A percentile compares a stretch with the other conserved stretches of the same genome.
phyloP scores from a whole-genome alignment of 2,329 filamentous ascomycete species.

The Fonsecaea erecta region DNA sequence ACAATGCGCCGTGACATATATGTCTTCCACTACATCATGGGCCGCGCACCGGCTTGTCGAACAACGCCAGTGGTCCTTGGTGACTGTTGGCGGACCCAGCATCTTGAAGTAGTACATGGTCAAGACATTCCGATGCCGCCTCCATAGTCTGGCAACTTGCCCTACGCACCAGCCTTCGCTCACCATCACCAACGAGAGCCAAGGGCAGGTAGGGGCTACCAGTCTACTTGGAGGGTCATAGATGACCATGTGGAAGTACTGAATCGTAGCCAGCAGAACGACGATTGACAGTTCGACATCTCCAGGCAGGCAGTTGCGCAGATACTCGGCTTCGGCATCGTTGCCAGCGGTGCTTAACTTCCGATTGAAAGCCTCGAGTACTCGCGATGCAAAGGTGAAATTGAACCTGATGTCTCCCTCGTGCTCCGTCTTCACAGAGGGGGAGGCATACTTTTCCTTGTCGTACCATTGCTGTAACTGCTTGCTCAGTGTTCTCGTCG shows the following conservation, averaged over 20 bases:
- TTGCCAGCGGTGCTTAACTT: not conserved
- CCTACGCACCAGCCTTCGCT: not conserved
- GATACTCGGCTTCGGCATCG: not conserved
- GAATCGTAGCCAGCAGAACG: not conserved
- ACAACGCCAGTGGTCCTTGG: not conserved
- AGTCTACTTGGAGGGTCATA: conserved; percentile 2
- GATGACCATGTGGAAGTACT: conserved; percentile 3
- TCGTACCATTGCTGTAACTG: not conserved
- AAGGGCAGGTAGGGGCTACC: not conserved
- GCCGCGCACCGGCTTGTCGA: not conserved
- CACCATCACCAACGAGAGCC: not conserved
- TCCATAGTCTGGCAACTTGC: not conserved
- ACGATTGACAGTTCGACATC: not conserved
- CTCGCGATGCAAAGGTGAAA: not conserved
- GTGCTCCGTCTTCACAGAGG: not conserved
- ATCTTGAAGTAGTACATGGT: conserved; percentile 4
- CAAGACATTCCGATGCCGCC: not conserved
- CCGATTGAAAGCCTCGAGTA: not conserved
- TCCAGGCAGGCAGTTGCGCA: not conserved
- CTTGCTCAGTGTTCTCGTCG: not conserved
- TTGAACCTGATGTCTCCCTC: not conserved
- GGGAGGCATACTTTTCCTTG: not conserved
- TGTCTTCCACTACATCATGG: not conserved
- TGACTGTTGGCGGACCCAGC: not conserved
- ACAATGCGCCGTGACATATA: not conserved